phyloP scores from a whole-genome alignment of 2,329 filamentous ascomycete species.

The Neopestalotiopsis sp. region DNA sequence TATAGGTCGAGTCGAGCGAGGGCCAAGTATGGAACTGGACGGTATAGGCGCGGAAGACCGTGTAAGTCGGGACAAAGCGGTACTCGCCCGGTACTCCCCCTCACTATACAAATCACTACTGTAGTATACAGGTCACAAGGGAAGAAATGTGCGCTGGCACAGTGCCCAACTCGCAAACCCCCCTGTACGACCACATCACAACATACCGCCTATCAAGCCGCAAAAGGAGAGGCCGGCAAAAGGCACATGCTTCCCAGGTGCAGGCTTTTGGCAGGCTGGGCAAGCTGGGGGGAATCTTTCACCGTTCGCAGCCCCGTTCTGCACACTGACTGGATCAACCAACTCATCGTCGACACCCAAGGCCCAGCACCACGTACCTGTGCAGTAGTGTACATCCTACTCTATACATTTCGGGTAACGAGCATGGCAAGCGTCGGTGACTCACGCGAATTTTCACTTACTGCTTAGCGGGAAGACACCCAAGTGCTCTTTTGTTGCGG shows the following conservation, averaged over 20 bases:
- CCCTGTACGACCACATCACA: conserved; percentile 13
- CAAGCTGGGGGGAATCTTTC: conserved; percentile 16
- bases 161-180: conserved; percentile 4
- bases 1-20: not conserved
- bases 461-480: not conserved
- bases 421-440: conserved; percentile 30
- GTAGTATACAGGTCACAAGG: not conserved
- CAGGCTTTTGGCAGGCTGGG: no score
- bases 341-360: conserved; percentile 7
- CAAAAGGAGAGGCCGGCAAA: conserved; percentile 23
- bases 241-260: not conserved
- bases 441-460: conserved; percentile 34
- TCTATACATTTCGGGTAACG: not conserved
- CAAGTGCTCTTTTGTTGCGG: conserved; percentile 13
- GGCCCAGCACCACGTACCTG: conserved; percentile 22
- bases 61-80: conserved; percentile 8
- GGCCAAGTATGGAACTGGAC: not conserved
- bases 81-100: not conserved
- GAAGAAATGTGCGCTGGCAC: conserved; percentile 3
- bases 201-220: conserved; percentile 28
- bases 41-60: conserved; percentile 9
- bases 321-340: conserved; percentile 27
- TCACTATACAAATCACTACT: conserved; percentile 11
- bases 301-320: conserved; percentile 26
- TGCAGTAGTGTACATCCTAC: conserved; percentile 9